Conservation (phyloP, 2,329 filamentous ascomycete species). For the Tolypocladium pustulatum region DNA sequence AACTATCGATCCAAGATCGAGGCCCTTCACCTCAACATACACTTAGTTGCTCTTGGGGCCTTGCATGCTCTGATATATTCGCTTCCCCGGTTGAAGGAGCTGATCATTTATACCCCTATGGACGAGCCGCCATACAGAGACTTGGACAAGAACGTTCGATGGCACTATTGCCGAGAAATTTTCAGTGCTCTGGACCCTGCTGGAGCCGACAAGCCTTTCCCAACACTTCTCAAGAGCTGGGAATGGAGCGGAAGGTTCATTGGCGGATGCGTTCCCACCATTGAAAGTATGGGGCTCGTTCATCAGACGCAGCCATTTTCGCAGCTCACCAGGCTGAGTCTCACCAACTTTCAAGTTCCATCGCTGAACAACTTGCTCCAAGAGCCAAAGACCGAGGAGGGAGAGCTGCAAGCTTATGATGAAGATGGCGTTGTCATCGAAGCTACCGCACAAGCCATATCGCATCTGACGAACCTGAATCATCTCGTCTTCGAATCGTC, state of each 20-base stretch:
- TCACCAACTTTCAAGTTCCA: conserved; percentile 54
- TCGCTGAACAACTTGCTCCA: conserved; percentile 29
- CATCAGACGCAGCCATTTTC: conserved; percentile 49
- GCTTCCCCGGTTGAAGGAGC: conserved; percentile 54
- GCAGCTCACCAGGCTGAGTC: conserved; percentile 42
- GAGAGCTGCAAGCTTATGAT: conserved; percentile 19
- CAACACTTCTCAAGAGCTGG: conserved; percentile 40
- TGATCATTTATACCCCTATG: conserved; percentile 62
- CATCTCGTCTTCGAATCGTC: conserved; percentile 67
- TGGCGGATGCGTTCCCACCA: conserved; percentile 30
- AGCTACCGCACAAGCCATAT: conserved; percentile 21
- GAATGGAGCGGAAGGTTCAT: conserved; percentile 49
- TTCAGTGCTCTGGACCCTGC: conserved; percentile 51
- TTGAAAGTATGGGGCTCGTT: conserved; percentile 37
- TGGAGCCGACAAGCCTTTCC: conserved; percentile 19
- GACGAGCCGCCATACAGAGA: conserved; percentile 58
- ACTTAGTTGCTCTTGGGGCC: conserved; percentile 39
- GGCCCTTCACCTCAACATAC: conserved; percentile 58
- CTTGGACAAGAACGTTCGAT: conserved; percentile 47
- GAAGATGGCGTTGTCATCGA: conserved; percentile 32
- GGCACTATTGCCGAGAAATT: conserved; percentile 57
- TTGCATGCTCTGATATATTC: conserved; percentile 46
- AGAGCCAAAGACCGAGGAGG: conserved; percentile 18
- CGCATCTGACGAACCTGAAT: conserved; percentile 48
- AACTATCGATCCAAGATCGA: conserved; percentile 66